Evolutionary conservation across 192 early-diverging fungal species (phyloP), one percentile per base, ranked within the genome.

Genomic region (Obelidium mucronatum): DNA sequence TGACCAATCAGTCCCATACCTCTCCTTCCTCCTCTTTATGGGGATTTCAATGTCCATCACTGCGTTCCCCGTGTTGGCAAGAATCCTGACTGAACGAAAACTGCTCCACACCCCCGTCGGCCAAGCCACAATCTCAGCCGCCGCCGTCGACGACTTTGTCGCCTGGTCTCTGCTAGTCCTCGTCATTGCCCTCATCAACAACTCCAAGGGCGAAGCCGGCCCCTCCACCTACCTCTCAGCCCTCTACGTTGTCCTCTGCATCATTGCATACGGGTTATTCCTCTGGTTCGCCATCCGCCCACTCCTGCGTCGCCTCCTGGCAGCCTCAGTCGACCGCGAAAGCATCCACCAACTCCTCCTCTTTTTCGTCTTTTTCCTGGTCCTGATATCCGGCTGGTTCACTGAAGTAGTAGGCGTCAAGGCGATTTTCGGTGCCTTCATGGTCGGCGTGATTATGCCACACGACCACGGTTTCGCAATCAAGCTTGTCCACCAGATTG

Each of bases 1-100:
- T 22, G 61, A 33, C 39, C 79, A 60, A 3, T 40, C 30, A 51
- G 40, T 60, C 39, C 48, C 67, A 0, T 96, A 94, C 80, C 70
- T 80, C 19, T 91, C 82, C 30, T 96, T 94, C 75, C 33, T 96
- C 22, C 83, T 97, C 48, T 96, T 97, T 80, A 80, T 88, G 11
- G 94, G 94, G 44, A 93, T 95, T 4, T 92, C 93, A 51, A 94
- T 96, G 90, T 83, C 93, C 35, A 94, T 95, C 74, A 97, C 94
- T 0, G 95, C 96, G 0, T 97, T 96, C 67, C 96, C 96, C 0
- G 96, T 97, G 0, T 86, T 97, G 40, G 96, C 93, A 0, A 92
- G 96, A 73, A 95, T 97, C 68, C 79, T 97, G 69, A 90, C 94
- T 0, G 96, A 97, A 81, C 83, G 90, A 40, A 93, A 94, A 67